These are phyloP conservation scores for Besnoitia besnoiti DNA, from an alignment of 169 alveolate genomes.

Conservation along the genomic window DNA sequence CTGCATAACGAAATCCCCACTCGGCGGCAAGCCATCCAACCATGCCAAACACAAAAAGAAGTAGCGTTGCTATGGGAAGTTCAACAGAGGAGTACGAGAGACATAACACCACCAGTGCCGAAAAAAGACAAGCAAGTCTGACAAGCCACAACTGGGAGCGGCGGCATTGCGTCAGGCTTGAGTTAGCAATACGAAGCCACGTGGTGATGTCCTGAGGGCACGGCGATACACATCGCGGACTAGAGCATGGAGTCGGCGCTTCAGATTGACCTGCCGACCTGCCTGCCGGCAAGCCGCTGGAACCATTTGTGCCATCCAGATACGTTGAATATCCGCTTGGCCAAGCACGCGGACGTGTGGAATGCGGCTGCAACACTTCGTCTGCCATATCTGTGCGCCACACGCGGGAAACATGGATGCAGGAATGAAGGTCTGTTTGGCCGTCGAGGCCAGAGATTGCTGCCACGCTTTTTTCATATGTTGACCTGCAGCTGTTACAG, in stretches of 20 bases:
- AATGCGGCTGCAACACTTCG: background rate
- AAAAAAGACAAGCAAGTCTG: background rate
- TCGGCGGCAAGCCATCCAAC: background rate
- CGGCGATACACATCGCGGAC: background rate
- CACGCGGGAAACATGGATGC: background rate
- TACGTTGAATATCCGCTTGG: background rate
- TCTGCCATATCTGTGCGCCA: background rate
- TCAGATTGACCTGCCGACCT: background rate
- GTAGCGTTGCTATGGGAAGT: background rate
- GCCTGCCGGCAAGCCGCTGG: background rate
- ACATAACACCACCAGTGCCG: background rate
- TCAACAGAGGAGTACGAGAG: background rate
- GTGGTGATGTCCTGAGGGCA: background rate
- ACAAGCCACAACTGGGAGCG: background rate
- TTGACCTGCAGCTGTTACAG: too few relatives aligned
- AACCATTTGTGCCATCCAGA: background rate
- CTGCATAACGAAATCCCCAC: background rate
- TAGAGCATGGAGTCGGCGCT: background rate
- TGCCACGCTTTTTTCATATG: too few relatives aligned
- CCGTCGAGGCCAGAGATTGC: background rate
- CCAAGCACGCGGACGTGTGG: background rate
- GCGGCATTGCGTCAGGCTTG: background rate
- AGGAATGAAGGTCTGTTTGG: too few relatives aligned
- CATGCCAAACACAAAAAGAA: background rate
- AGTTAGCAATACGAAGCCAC: background rate